Evolutionary conservation across 805 yeast genomes (phyloP).

Genomic region (Phaffomyces thermotolerans): DNA sequence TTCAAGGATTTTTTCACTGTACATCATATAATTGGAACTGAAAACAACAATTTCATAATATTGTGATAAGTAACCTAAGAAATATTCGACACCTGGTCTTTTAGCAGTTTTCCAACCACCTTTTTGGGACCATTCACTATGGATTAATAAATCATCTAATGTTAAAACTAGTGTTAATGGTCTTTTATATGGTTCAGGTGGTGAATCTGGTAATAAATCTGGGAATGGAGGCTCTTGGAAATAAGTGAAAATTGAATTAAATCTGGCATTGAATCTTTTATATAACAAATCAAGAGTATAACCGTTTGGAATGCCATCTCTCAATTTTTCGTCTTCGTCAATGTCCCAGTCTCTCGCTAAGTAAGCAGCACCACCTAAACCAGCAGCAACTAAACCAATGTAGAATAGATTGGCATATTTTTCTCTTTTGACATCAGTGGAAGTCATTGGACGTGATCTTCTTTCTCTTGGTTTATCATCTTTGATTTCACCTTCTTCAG

Average conservation of each 20-base stretch:
- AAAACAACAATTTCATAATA: slow-evolving; percentile 94
- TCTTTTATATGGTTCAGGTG: slow-evolving; percentile 86
- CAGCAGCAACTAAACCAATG: slow-evolving; percentile 41
- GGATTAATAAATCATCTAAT: slow-evolving; percentile 84
- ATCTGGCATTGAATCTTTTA: slow-evolving; percentile 63
- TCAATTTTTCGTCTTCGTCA: slow-evolving; percentile 56
- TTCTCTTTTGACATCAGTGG: slow-evolving; percentile 78
- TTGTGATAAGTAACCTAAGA: slow-evolving; percentile 87
- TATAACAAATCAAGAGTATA: slow-evolving; percentile 58
- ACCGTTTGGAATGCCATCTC: slow-evolving; percentile 54
- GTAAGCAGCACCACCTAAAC: slow-evolving; percentile 55
- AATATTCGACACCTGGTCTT: slow-evolving; percentile 97
- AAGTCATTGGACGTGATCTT: slow-evolving; percentile 55
- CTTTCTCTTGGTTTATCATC: slow-evolving; percentile 16
- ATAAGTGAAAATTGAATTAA: slow-evolving; percentile 65
- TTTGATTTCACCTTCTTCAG: slow-evolving; percentile 13
- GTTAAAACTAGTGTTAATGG: slow-evolving; percentile 86
- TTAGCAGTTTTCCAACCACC: slow-evolving; percentile 98
- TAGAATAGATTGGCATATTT: slow-evolving; percentile 70
- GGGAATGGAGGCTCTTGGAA: slow-evolving; percentile 93
- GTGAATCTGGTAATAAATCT: slow-evolving; percentile 84
- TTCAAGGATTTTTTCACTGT: slow-evolving; percentile 74
- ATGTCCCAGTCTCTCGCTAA: slow-evolving; percentile 83
- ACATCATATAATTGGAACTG: slow-evolving; percentile 77
- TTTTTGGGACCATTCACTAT: slow-evolving; percentile 86